Base-by-base conservation (phyloP, 1,284 basidiomycete species). In the Rhodotorula sp. region DNA sequence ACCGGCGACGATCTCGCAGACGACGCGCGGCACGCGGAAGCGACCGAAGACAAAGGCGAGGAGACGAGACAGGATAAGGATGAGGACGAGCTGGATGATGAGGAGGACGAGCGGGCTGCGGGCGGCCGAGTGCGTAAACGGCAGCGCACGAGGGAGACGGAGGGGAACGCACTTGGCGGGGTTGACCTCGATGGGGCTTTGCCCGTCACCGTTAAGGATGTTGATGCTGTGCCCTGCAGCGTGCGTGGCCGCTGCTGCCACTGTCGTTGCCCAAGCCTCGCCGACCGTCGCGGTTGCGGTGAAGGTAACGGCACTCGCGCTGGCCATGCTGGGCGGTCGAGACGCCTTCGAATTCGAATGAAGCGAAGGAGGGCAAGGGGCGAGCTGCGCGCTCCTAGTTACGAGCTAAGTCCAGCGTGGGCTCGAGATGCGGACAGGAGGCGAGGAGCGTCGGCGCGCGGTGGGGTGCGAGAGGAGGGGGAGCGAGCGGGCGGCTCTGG, bases 1-100 rank as follows among this genome's bases (percentile, higher is more conserved):
- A 44, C 44, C 83, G 17, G 81, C 82, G 59, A 83, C 80, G 70
- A 83, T 82, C 69, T 83, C 83, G 61, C 80, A 80, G 48, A 83
- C 82, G 64, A 83, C 82, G 59, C 78, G 69, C 15, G 82, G 82
- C 67, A 83, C 82, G 21, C 78, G 67, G 46, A 82, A 65, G 57
- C 79, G 80, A 32, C 74, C 69, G 29, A 83, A 77, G 46, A 69
- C 72, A 51, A 78, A 79, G 37, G 75, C 80, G 36, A 83, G 80
- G 25, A 80, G 53, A n/a, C 82, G 80, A 17, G 81, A 81, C 60
- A 83, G 78, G 53, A 79, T 75, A 76, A 83, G 80, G 80, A 82
- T 81, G 76, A 81, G 72, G 37, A 67, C 63, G 3, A 79, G 75
- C 60, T 80, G 79, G 44, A 80, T 72, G 64, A 79, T 73, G 61